These are phyloP conservation scores for Mortierella sp. DNA, from an alignment of 371 early-diverging fungal genomes.

Conservation along the genomic window DNA sequence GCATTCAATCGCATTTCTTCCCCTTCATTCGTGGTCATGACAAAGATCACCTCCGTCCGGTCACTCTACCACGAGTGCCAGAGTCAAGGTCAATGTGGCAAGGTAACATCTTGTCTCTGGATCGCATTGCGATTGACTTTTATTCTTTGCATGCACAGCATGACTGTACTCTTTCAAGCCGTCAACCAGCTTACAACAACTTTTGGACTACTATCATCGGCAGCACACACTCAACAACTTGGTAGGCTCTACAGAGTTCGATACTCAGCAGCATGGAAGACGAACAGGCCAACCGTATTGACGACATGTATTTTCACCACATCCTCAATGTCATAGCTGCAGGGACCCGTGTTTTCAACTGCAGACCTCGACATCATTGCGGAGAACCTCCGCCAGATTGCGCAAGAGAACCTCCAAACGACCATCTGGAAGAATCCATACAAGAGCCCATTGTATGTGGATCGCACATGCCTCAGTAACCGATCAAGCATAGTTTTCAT, in stretches of 20 bases:
- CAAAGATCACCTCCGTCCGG: conserved; percentile 16
- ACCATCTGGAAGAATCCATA: conserved; percentile 52
- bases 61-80: conserved; percentile 50
- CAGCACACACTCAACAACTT: conserved; percentile 52
- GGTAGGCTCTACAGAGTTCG: conserved; percentile 14
- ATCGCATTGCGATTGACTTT: too few species aligned
- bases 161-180: too few species aligned
- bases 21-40: conserved; percentile 10
- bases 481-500: neutral
- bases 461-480: neutral
- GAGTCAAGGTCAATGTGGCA: conserved; percentile 51
- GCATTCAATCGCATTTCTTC: too few species aligned
- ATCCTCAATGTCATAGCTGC: conserved; percentile 25
- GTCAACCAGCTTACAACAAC: neutral
- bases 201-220: neutral
- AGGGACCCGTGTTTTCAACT: conserved; percentile 41
- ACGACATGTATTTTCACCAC: too few species aligned
- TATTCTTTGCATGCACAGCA: too few species aligned
- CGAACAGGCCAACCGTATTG: neutral
- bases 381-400: conserved; percentile 32
- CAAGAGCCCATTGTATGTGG: conserved; percentile 45
- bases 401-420: conserved; percentile 41
- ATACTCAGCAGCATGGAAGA: too few species aligned
- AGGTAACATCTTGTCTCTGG: conserved; percentile 15
- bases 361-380: conserved; percentile 49